Base-by-base conservation (phyloP, 768 basidiomycete genomes). In the Leccinum uliginosum region DNA sequence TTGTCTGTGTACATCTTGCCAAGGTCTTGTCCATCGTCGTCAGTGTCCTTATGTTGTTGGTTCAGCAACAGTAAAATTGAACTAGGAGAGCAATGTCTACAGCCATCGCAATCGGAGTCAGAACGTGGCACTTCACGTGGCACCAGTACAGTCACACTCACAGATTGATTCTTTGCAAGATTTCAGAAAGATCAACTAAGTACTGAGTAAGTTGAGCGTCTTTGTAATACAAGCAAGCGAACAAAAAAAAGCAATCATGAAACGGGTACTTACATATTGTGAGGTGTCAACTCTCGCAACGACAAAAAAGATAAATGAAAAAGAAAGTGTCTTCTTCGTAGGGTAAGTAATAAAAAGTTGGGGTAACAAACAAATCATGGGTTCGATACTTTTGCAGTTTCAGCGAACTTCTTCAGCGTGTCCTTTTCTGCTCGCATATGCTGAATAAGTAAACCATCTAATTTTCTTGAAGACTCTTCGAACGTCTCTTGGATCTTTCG, bases 361-460 rank as follows among this genome's bases (percentile, higher is more conserved):
- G 1, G 38, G 8, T 30, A 15, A 55, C 35, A 50, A 43, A 54
- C n/a, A 50, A 29, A 24, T 70, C 63, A 72, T 63, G 61, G 32
- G 40, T 67, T 63, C 40, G 68, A 32, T 67, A 73, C 72, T 67
- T 72, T 72, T 61, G 71, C 70, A 59, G 73, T 78, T 63, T 67
- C 72, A 52, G 91, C 85, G 67, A 93, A 91, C 73, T 83, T 78
- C 74, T 82, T 87, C 64, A 93, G 78, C 32, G 83, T 85, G 65
- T 91, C 87, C 74, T 84, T 85, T 74, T 93, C 91, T 52, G 85
- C 80, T 73, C 89, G 87, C 76, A 93, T 87, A 68, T 93, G 91
- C 69, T 87, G 84, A 53, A 84, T 73, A 52, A 93, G 73, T 83
- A 93, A 80, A 59, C 89, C 91, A 67, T 93, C 89, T 61, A 93